These are phyloP conservation scores for Urostyla sp. DNA, from an alignment of 73 alveolate genomes.

Conservation along the genomic window DNA sequence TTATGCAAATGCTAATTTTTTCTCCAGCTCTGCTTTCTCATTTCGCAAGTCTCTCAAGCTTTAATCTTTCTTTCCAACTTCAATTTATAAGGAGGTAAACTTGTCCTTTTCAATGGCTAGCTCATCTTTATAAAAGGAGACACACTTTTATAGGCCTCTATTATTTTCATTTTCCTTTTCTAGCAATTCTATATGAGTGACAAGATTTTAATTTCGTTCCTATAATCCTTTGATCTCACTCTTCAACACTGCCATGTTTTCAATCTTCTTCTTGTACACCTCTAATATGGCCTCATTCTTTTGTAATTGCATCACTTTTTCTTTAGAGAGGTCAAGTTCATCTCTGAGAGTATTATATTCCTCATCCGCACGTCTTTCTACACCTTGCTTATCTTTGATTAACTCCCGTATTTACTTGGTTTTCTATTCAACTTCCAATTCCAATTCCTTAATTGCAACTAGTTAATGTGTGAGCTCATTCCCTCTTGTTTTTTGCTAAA, in stretches of 20 bases:
- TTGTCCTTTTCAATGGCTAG: slow-evolving; percentile 34
- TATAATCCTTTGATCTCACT: slow-evolving; percentile 35
- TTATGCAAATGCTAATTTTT: slow-evolving; percentile 2
- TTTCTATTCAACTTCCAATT: slow-evolving; percentile 40
- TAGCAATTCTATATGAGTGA: slow-evolving; percentile 8
- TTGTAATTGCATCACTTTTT: slow-evolving; percentile 13
- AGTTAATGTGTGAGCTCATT: slow-evolving; percentile 12
- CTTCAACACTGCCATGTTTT: slow-evolving; percentile 46
- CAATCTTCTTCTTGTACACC: slow-evolving; percentile 46
- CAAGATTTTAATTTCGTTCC: slow-evolving; percentile 23
- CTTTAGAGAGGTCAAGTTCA: slow-evolving; percentile 56
- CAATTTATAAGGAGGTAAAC: slow-evolving; percentile 16
- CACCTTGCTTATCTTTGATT: slow-evolving; percentile 25
- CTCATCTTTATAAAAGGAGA: slow-evolving; percentile 14
- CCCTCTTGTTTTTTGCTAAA: slow-evolving; percentile 26
- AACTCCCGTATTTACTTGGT: slow-evolving; percentile 54
- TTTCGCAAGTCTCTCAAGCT: slow-evolving; percentile 4
- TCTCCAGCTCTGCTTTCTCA: slow-evolving; percentile 44
- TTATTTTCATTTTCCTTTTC: slow-evolving; percentile 36
- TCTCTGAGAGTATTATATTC: slow-evolving; percentile 39
- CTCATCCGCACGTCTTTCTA: slow-evolving; percentile 48
- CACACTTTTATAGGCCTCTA: slow-evolving; percentile 6
- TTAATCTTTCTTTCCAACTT: slow-evolving; percentile 8
- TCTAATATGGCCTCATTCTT: slow-evolving; percentile 53
- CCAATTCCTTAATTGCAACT: slow-evolving; percentile 26